A percentile compares a stretch with the other conserved stretches of the same genome.
Evolutionary conservation across 169 alveolate species (phyloP).

Genomic region (Plasmodium chabaudi): DNA sequence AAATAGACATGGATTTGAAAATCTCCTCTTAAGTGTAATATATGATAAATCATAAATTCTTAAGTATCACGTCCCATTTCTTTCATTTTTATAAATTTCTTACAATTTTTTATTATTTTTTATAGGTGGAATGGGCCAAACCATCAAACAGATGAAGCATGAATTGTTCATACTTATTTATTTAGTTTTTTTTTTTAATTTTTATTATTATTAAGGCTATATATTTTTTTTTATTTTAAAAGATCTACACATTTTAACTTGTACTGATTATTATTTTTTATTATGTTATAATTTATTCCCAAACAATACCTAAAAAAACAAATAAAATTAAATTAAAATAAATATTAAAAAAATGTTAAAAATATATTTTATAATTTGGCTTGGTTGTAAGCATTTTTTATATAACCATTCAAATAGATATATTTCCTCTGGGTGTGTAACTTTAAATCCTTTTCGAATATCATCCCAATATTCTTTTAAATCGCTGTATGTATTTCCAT

Average conservation of each 20-base stretch:
- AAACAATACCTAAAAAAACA: slow-evolving; percentile 55
- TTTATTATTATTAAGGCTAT: not conserved
- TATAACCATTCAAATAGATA: slow-evolving; percentile 60
- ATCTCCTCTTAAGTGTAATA: slow-evolving; percentile 88
- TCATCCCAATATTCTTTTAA: slow-evolving; percentile 54
- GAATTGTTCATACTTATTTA: slow-evolving; percentile 13
- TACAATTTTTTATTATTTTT: slow-evolving; percentile 2
- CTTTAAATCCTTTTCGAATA: slow-evolving; percentile 18
- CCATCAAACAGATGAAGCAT: slow-evolving; percentile 80
- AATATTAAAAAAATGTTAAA: slow-evolving; percentile 4
- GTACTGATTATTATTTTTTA: slow-evolving; percentile 54
- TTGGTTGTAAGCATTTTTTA: no score
- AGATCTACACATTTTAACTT: slow-evolving; percentile 76
- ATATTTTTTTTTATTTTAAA: slow-evolving; percentile 24
- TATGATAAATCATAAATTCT: not conserved
- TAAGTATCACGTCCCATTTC: not conserved
- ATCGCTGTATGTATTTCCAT: slow-evolving; percentile 28
- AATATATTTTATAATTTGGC: no score
- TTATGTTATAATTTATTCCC: slow-evolving; percentile 63
- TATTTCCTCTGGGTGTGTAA: slow-evolving; percentile 51
- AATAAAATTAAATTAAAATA: not conserved
- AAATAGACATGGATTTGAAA: slow-evolving; percentile 92
- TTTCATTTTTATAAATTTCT: not conserved
- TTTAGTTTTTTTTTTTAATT: slow-evolving; percentile 3
- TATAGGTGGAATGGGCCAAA: slow-evolving; percentile 90